Evolutionary conservation across 2,329 filamentous ascomycete genomes (phyloP).

Genomic region (Cladosporium sp.): DNA sequence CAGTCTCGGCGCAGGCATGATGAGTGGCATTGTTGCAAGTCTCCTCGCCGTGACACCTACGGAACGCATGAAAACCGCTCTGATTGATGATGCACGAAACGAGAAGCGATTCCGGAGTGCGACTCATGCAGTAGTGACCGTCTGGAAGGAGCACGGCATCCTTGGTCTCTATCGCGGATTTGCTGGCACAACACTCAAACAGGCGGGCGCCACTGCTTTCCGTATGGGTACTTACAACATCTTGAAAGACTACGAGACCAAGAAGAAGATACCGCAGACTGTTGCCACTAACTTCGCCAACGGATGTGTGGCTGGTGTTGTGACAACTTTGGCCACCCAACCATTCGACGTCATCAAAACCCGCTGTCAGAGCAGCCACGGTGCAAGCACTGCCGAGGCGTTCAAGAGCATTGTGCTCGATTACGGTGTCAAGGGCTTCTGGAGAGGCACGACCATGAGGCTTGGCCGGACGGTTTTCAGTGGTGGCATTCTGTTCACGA

Average conservation of each 20-base stretch:
- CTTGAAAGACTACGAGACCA: conserved; percentile 55
- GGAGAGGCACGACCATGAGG: conserved; percentile 66
- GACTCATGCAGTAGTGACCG: conserved; percentile 47
- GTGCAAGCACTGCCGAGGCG: conserved; percentile 55
- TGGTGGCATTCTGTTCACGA: conserved; percentile 63
- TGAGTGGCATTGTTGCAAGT: conserved; percentile 58
- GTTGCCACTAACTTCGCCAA: conserved; percentile 57
- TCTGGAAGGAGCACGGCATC: conserved; percentile 52
- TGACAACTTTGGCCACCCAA: conserved; percentile 58
- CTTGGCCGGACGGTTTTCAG: conserved; percentile 60
- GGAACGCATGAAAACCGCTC: conserved; percentile 64
- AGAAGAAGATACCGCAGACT: conserved; percentile 45
- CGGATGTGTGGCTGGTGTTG: conserved; percentile 56
- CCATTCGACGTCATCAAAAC: conserved; percentile 64
- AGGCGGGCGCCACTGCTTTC: conserved; percentile 58
- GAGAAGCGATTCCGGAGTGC: conserved; percentile 48
- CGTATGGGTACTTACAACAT: conserved; percentile 61
- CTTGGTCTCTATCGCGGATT: conserved; percentile 55
- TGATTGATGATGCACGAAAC: conserved; percentile 58
- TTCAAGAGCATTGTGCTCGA: conserved; percentile 52
- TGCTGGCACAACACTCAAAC: conserved; percentile 58
- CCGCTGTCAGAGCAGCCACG: conserved; percentile 55
- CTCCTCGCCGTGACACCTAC: conserved; percentile 64
- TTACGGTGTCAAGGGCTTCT: conserved; percentile 58
- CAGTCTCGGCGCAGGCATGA: conserved; percentile 62